phyloP scores from a whole-genome alignment of 345 rosid genomes.

The Citrus hindsii region DNA sequence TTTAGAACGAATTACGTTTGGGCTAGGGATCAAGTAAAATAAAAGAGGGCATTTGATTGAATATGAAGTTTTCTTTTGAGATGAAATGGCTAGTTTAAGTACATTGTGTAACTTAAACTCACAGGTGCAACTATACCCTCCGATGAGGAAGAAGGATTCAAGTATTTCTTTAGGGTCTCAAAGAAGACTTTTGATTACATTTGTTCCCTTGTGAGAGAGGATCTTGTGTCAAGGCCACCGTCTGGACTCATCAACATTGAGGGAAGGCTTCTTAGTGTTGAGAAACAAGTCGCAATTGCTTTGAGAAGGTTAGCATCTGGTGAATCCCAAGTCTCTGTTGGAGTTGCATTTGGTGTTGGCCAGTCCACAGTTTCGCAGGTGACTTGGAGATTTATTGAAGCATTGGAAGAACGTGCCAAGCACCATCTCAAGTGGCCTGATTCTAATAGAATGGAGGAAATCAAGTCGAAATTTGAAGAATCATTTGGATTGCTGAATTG shows the following conservation, averaged over 20 bases:
- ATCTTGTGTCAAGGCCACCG: slow-evolving; percentile 88
- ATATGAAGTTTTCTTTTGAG: neutral
- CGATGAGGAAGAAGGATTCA: slow-evolving; percentile 84
- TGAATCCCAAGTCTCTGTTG: slow-evolving; percentile 94
- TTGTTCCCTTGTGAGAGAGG: slow-evolving; percentile 83
- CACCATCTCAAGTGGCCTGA: slow-evolving; percentile 94
- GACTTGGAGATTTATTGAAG: slow-evolving; percentile 96
- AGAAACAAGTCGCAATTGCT: slow-evolving; percentile 96
- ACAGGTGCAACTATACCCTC: slow-evolving; percentile 40
- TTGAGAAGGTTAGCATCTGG: slow-evolving; percentile 87
- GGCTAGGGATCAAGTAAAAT: neutral
- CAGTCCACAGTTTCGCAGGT: slow-evolving; percentile 98
- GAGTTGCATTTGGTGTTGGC: slow-evolving; percentile 88
- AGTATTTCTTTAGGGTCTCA: slow-evolving; percentile 81
- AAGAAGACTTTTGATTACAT: slow-evolving; percentile 82
- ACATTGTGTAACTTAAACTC: slow-evolving; percentile 16
- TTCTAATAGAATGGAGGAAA: slow-evolving; percentile 50
- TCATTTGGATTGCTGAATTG: slow-evolving; percentile 78
- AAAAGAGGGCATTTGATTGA: neutral
- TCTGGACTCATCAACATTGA: slow-evolving; percentile 95
- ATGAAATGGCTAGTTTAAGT: slow-evolving; percentile 3
- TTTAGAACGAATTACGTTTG: neutral
- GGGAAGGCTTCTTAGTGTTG: slow-evolving; percentile 93
- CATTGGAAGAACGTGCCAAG: slow-evolving; percentile 84
- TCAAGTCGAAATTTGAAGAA: slow-evolving; percentile 63